Base-by-base conservation (phyloP, 768 basidiomycete genomes). In the Calvatia gigantea region DNA sequence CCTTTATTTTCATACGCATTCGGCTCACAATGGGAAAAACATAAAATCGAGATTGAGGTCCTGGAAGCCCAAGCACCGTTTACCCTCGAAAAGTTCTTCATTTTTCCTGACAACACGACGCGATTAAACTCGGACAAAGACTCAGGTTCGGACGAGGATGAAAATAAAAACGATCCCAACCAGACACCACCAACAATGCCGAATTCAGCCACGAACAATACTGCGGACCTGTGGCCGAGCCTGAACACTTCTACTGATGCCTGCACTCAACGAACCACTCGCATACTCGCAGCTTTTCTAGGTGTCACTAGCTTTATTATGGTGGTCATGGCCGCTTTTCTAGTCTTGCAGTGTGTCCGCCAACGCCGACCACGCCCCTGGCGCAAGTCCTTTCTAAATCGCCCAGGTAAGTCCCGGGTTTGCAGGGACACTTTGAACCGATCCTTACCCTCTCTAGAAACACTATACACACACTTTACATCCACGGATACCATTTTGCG, bases 11-110 rank as follows among this genome's bases (percentile, higher is more conserved):
- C 21, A 44, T 60, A 11, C 48, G 63, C 4, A 60, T 73, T 12
- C 59, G 68, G 6, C 51, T 62, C 14, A 11, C 54, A 56, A n/a
- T 37, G 38, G 8, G 25, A 58, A 7, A 65, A 69, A 52, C 78
- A 82, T 62, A 61, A 57, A 5, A 60, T 82, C 27, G 60, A 61
- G 6, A 73, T 82, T 57, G 71, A 73, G 48, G 66, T 80, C 17
- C 69, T 70, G 1, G 58, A 61, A 11, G 62, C 69, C 2, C 58
- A 56, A 27, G 64, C 72, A 1, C 76, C 77, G 6, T 82, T 70
- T 55, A 75, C 69, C 3, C 54, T 82, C 12, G 68, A 75, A 28
- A 66, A 67, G 27, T 73, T 79, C 54, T 70, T 74, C 56, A 62
- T 80, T 6, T 64, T 66, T 33, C 72, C 75, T 1, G 59, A 45